Percentiles rank a stretch among this genome's conserved stretches.
Evolutionary conservation across 2,329 filamentous ascomycete genomes (phyloP).

Genomic region (Cercospora sp.): DNA sequence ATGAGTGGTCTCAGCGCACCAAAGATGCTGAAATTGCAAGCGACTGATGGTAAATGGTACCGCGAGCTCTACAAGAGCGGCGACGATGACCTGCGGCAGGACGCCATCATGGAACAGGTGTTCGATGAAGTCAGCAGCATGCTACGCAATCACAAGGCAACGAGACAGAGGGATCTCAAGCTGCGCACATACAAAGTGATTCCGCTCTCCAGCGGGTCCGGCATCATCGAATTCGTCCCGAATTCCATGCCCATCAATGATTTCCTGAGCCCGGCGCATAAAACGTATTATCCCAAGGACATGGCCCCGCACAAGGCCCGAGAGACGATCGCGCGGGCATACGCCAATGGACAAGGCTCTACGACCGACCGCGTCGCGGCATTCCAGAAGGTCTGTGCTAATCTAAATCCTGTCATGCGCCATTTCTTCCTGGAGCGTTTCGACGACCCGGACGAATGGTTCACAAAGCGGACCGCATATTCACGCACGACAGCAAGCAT

Average conservation of each 20-base stretch:
- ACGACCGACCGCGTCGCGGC: slow-evolving; percentile 70
- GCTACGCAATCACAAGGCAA: slow-evolving; percentile 79
- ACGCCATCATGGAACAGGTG: slow-evolving; percentile 99
- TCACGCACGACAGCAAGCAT: slow-evolving; percentile 91
- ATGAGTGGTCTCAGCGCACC: slow-evolving; percentile 89
- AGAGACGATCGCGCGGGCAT: slow-evolving; percentile 73
- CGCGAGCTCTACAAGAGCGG: slow-evolving; percentile 95
- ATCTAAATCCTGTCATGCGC: slow-evolving; percentile 88
- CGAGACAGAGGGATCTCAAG: slow-evolving; percentile 81
- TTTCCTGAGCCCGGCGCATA: slow-evolving; percentile 87
- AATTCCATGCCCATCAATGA: slow-evolving; percentile 91
- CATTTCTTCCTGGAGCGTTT: slow-evolving; percentile 98
- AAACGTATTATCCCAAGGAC: slow-evolving; percentile 81
- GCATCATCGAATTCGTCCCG: slow-evolving; percentile 94
- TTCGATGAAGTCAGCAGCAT: slow-evolving; percentile 94
- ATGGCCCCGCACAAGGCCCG: slow-evolving; percentile 74
- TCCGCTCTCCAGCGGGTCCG: slow-evolving; percentile 78
- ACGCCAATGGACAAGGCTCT: slow-evolving; percentile 56
- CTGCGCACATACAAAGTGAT: slow-evolving; percentile 98
- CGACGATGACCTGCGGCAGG: slow-evolving; percentile 89
- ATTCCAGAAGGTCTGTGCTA: slow-evolving; percentile 75
- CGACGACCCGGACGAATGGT: slow-evolving; percentile 94
- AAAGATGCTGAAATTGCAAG: slow-evolving; percentile 84
- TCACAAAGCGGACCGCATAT: slow-evolving; percentile 82
- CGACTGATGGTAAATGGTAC: slow-evolving; percentile 74